Percentiles rank a stretch among this genome's conserved stretches.
These are phyloP conservation scores for Hyaloscypha hepaticicola DNA, from an alignment of 495 filamentous ascomycete genomes.

Conservation along the genomic window DNA sequence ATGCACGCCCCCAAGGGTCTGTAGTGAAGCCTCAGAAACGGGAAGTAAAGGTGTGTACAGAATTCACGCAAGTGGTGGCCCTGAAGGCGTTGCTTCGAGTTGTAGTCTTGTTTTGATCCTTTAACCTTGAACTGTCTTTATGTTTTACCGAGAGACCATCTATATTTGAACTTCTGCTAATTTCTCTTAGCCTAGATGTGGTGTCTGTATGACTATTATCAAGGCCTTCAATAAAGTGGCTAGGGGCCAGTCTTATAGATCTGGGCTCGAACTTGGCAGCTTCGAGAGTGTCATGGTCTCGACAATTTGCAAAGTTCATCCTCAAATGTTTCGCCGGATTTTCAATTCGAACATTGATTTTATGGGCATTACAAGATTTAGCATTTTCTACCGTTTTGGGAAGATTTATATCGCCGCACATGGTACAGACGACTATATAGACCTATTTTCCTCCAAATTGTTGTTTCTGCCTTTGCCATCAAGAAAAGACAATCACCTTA, in stretches of 20 bases:
- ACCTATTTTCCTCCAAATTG: not conserved
- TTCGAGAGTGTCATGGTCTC: slow-evolving; percentile 5
- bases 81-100: not conserved
- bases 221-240: not conserved
- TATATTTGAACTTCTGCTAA: not conserved
- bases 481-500: no score
- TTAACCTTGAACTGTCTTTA: not conserved
- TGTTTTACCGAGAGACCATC: not conserved
- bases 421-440: not conserved
- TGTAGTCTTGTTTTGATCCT: not conserved
- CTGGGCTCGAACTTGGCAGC: not conserved
- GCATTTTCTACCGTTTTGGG: no score
- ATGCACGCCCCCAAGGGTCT: not conserved
- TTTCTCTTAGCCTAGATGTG: not conserved
- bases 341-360: no score
- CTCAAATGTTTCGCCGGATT: not conserved
- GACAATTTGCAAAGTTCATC: not conserved
- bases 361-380: no score
- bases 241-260: not conserved
- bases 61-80: not conserved
- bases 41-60: not conserved
- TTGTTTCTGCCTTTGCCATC: not conserved
- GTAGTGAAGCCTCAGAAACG: not conserved
- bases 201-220: slow-evolving; percentile 2
- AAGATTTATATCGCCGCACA: no score